phyloP scores from a whole-genome alignment of 2,329 filamentous ascomycete species.

The Setomelanomma holmii region DNA sequence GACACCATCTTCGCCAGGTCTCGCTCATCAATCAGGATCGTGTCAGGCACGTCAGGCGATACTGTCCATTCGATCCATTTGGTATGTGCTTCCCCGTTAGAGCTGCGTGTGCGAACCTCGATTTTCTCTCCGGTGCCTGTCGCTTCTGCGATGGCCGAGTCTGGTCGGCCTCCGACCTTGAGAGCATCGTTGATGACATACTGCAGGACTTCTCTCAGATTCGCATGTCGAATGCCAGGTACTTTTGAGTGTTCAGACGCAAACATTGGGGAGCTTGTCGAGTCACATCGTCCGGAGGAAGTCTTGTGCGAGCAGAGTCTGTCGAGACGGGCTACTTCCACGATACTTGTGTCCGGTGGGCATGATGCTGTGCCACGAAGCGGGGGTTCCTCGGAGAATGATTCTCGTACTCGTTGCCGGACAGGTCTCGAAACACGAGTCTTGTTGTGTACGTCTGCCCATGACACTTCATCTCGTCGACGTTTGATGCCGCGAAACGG shows the following conservation, averaged over 20 bases:
- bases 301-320: conserved; percentile 30
- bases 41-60: conserved; percentile 59
- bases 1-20: conserved; percentile 70
- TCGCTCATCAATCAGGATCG: conserved; percentile 67
- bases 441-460: conserved; percentile 30
- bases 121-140: conserved; percentile 58
- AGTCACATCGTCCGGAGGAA: conserved; percentile 30
- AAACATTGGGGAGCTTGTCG: conserved; percentile 40
- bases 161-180: conserved; percentile 60
- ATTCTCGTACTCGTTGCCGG: conserved; percentile 35
- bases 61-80: conserved; percentile 61
- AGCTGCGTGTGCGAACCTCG: conserved; percentile 54
- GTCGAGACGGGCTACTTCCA: conserved; percentile 27
- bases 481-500: conserved; percentile 53
- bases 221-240: conserved; percentile 56
- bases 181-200: conserved; percentile 61
- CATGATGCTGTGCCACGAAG: conserved; percentile 24
- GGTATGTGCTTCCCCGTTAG: conserved; percentile 53
- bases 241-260: conserved; percentile 51
- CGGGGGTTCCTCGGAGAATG: conserved; percentile 40
- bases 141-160: conserved; percentile 57
- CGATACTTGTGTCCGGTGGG: conserved; percentile 14
- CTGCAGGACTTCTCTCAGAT: conserved; percentile 58
- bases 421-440: conserved; percentile 33
- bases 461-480: conserved; percentile 48